Evolutionary conservation across 352 stramenopile species (phyloP).

Genomic region (Phytophthora sansomeana): DNA sequence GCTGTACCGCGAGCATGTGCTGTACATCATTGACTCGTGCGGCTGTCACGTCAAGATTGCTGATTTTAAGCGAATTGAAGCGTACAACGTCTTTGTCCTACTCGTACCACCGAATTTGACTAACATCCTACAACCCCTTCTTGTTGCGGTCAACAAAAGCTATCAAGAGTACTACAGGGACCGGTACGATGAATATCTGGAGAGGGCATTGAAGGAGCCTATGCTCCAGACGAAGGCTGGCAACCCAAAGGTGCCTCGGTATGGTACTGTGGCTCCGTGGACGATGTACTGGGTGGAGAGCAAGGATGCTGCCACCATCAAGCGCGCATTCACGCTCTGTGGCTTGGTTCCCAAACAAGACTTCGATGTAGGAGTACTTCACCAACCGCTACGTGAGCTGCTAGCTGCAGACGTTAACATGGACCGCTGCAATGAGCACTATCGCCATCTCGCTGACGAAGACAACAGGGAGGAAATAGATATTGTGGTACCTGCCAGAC

Average conservation of each 20-base stretch:
- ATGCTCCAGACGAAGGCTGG: slow-evolving; percentile 2
- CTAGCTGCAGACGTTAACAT: no score
- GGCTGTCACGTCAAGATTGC: slow-evolving; percentile 10
- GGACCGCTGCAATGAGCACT: no score
- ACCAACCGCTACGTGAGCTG: neutral
- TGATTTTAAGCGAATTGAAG: neutral
- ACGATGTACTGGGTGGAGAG: slow-evolving; percentile 1
- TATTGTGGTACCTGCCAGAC: no score
- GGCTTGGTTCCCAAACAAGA: neutral
- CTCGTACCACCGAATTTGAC: slow-evolving; percentile 17
- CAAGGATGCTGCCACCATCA: neutral
- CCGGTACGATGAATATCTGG: slow-evolving; percentile 3
- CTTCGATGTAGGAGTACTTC: neutral
- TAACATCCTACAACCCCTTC: slow-evolving; percentile 7
- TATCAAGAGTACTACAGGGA: slow-evolving; percentile 15
- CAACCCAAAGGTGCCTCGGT: slow-evolving; percentile 11
- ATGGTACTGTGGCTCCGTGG: slow-evolving; percentile 1
- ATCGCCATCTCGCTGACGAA: no score
- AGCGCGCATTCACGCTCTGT: neutral
- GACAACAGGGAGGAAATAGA: no score
- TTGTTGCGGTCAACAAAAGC: slow-evolving; percentile 15
- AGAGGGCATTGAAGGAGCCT: neutral
- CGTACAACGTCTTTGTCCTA: slow-evolving; percentile 14
- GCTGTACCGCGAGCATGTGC: slow-evolving; percentile 13
- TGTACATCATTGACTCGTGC: slow-evolving; percentile 21